phyloP scores from a whole-genome alignment of 441 rosid genomes.

The Viola pubescens region DNA sequence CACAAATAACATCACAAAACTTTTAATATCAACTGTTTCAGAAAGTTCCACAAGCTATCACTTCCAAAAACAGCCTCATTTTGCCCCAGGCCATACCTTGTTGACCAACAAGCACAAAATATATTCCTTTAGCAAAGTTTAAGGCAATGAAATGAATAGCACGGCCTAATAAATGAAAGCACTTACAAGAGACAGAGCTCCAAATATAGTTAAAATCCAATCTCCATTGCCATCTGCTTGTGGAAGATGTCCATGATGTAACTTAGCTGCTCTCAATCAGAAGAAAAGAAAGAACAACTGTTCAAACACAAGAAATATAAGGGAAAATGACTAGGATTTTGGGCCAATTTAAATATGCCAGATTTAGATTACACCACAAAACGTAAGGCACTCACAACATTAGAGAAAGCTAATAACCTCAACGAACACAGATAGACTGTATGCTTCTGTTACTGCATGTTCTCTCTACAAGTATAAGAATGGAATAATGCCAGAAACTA shows the following conservation, averaged over 20 bases:
- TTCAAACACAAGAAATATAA: not conserved
- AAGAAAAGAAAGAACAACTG: conserved; percentile 3
- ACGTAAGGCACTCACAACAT: not conserved
- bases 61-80: too few relatives aligned
- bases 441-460: not conserved
- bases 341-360: not conserved
- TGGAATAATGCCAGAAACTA: too few relatives aligned
- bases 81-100: too few relatives aligned
- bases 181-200: conserved; percentile 89
- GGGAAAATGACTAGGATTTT: not conserved
- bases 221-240: conserved; percentile 99
- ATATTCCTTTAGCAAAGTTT: not conserved
- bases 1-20: too few relatives aligned
- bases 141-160: not conserved
- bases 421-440: not conserved
- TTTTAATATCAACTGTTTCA: too few relatives aligned
- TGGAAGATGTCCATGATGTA: conserved; percentile 82
- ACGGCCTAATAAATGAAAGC: conserved; percentile 6
- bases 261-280: conserved; percentile 51
- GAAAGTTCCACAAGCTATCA: too few relatives aligned
- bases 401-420: not conserved
- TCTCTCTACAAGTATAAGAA: too few relatives aligned
- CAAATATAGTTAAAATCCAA: conserved; percentile 92
- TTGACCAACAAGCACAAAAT: not conserved
- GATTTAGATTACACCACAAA: not conserved